phyloP scores from a whole-genome alignment of 176 grass and related monocot species.

The Luzula sylvatica region DNA sequence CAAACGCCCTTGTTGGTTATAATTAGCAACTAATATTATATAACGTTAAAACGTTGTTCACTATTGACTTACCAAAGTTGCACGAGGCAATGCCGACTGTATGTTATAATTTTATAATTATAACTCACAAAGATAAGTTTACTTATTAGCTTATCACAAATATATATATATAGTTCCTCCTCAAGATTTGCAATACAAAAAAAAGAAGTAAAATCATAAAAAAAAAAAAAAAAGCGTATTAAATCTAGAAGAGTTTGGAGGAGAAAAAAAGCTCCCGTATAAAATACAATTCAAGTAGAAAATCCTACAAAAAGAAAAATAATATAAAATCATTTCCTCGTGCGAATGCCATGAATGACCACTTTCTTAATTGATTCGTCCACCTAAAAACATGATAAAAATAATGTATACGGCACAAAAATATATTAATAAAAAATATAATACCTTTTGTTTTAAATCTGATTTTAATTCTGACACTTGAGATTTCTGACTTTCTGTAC shows the following conservation, averaged over 20 bases:
- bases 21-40: too few relatives aligned
- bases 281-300: too few relatives aligned
- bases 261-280: too few relatives aligned
- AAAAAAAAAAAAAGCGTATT: too few relatives aligned
- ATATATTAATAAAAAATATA: neutral
- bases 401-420: too few relatives aligned
- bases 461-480: slow-evolving; percentile 35
- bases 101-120: too few relatives aligned
- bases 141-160: neutral
- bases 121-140: too few relatives aligned
- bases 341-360: slow-evolving; percentile 66
- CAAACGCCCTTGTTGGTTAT: slow-evolving; percentile 35
- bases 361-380: slow-evolving; percentile 70
- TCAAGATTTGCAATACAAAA: slow-evolving; percentile 3
- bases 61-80: too few relatives aligned
- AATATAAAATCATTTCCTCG: slow-evolving; percentile 44
- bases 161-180: neutral
- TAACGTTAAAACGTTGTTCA: too few relatives aligned
- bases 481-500: slow-evolving; percentile 44
- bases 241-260: too few relatives aligned
- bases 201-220: neutral
- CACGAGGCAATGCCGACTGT: too few relatives aligned
- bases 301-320: too few relatives aligned
- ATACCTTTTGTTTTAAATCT: slow-evolving; percentile 67
- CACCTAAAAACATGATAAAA: slow-evolving; percentile 29